A percentile compares a stretch with the other conserved stretches of the same genome.
These are phyloP conservation scores for Solanum hybrid DNA, from an alignment of 305 asterid genomes.

Conservation along the genomic window DNA sequence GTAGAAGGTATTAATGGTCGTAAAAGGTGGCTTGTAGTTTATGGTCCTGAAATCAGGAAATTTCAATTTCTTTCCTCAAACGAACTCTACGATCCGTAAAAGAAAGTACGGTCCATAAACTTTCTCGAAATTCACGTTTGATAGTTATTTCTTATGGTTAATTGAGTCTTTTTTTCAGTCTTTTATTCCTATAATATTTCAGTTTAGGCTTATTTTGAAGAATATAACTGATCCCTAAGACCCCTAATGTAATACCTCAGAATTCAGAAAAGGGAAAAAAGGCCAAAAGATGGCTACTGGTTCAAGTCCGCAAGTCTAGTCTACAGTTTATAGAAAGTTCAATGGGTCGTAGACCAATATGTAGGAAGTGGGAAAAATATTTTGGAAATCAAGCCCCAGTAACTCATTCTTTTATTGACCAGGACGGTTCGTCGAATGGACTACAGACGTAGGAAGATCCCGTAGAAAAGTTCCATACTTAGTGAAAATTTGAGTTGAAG, in stretches of 20 bases:
- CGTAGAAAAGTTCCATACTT: too few species aligned
- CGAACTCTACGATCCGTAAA: not conserved
- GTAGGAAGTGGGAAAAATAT: not conserved
- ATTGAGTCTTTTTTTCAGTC: not conserved
- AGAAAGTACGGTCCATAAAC: not conserved
- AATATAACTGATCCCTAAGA: not conserved
- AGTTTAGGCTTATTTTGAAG: not conserved
- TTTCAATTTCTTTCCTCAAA: not conserved
- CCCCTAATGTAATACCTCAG: not conserved
- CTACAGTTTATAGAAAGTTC: too few species aligned
- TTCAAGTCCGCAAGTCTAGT: not conserved
- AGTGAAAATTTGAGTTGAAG: too few species aligned
- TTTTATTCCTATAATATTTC: too few species aligned
- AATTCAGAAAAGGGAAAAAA: not conserved
- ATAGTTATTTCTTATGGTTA: not conserved
- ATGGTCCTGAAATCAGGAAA: not conserved
- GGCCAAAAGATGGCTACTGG: not conserved
- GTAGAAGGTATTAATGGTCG: not conserved
- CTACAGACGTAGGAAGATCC: not conserved
- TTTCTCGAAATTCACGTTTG: not conserved
- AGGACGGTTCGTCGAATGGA: not conserved
- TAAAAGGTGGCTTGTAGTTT: not conserved
- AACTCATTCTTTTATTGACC: too few species aligned
- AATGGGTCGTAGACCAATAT: not conserved
- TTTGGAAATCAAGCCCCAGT: not conserved